phyloP scores from a whole-genome alignment of 306 rosid species.

The Clitoria ternatea region DNA sequence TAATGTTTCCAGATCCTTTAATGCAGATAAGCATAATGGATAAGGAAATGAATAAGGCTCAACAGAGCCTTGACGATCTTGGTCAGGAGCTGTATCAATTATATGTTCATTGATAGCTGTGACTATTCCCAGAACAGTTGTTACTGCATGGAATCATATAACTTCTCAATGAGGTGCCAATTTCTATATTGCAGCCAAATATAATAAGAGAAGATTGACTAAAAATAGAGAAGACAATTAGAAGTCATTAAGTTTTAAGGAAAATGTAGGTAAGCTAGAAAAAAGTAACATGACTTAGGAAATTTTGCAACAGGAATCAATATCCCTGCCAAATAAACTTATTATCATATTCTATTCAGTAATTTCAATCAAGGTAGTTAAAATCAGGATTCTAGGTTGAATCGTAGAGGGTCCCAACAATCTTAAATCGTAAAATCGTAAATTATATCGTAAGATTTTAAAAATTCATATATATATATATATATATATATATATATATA shows the following conservation, averaged over 20 bases:
- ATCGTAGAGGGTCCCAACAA: no score
- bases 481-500: no score
- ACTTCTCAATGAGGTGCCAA: constrained; percentile 8
- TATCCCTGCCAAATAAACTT: neutral
- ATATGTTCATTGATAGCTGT: constrained; percentile 89
- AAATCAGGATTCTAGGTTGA: no score
- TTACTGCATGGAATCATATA: constrained; percentile 57
- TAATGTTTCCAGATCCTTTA: constrained; percentile 86
- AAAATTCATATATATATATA: no score
- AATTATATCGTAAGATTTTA: no score
- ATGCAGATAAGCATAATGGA: constrained; percentile 77
- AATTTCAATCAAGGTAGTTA: no score
- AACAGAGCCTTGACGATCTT: constrained; percentile 34
- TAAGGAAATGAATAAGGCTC: constrained; percentile 64
- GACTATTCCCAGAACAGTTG: constrained; percentile 72
- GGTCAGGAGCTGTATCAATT: constrained; percentile 58
- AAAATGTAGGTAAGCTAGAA: neutral
- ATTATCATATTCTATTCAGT: neutral
- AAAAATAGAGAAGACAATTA: neutral
- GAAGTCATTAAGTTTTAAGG: neutral
- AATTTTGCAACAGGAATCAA: neutral
- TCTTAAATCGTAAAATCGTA: no score
- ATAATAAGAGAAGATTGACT: neutral
- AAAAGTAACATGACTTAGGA: neutral
- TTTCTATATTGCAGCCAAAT: neutral